Percentiles rank a stretch among this genome's conserved stretches.
Evolutionary conservation across 148 eudicot species (phyloP).

Genomic region (Vaccinium corymbosum): DNA sequence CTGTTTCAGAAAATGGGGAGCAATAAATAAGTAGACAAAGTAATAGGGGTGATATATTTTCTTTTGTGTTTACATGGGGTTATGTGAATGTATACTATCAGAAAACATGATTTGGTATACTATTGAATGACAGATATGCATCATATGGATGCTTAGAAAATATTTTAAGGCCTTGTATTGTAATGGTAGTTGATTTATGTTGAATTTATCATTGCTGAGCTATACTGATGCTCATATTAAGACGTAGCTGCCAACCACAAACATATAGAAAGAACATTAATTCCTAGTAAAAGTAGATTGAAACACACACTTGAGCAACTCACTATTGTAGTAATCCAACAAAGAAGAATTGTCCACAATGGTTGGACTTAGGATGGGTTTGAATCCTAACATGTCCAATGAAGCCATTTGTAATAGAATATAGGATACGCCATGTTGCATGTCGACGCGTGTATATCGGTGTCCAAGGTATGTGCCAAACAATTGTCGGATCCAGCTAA

Average conservation of each 20-base stretch:
- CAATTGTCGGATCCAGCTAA: background rate
- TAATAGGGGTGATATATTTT: background rate
- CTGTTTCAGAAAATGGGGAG: background rate
- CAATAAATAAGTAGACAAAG: background rate
- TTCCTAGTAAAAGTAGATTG: background rate
- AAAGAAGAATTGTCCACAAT: background rate
- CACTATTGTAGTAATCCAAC: background rate
- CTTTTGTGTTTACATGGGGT: background rate
- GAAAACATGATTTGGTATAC: background rate
- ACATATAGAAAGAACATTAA: background rate
- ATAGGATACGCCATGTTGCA: background rate
- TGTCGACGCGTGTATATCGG: background rate
- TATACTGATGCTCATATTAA: background rate
- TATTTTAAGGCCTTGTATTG: background rate
- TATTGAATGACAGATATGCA: background rate
- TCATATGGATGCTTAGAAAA: background rate
- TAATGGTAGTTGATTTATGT: background rate
- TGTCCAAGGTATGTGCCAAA: background rate
- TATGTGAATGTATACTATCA: background rate
- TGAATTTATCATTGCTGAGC: background rate
- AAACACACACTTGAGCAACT: background rate
- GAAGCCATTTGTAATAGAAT: background rate
- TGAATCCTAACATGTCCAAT: background rate
- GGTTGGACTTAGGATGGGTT: background rate
- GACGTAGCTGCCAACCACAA: background rate